Conservation (phyloP, 495 filamentous ascomycete genomes). For the Xanthoparmelia taractica region DNA sequence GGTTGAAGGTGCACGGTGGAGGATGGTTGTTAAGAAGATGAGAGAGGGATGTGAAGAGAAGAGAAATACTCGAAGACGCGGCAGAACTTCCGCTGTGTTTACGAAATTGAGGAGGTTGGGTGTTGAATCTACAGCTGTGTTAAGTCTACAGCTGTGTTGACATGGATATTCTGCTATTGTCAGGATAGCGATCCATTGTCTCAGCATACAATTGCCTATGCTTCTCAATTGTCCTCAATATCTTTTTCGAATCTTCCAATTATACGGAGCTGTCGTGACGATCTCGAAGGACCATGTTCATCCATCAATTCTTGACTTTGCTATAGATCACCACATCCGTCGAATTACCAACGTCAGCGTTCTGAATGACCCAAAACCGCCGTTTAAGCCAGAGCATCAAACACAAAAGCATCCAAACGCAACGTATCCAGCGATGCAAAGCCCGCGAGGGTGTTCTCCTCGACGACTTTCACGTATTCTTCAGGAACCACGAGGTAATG, state of each 20-base stretch:
- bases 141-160: background rate
- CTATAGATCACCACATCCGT: background rate
- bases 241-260: background rate
- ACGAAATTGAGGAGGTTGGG: background rate
- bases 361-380: background rate
- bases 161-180: background rate
- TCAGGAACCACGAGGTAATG: conserved; percentile 19
- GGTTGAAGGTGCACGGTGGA: background rate
- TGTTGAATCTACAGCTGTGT: background rate
- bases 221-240: background rate
- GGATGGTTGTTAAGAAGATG: background rate
- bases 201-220: background rate
- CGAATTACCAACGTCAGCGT: background rate
- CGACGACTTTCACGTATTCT: conserved; percentile 15
- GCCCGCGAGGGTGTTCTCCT: conserved; percentile 14
- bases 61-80: background rate
- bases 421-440: conserved; percentile 6
- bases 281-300: background rate
- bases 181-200: background rate
- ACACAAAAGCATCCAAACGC: background rate
- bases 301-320: background rate
- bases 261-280: background rate
- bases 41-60: background rate
- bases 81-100: background rate
- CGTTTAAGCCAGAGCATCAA: background rate